Conservation (phyloP, 106 monocot species). For the Dactylorhiza incarnata region DNA sequence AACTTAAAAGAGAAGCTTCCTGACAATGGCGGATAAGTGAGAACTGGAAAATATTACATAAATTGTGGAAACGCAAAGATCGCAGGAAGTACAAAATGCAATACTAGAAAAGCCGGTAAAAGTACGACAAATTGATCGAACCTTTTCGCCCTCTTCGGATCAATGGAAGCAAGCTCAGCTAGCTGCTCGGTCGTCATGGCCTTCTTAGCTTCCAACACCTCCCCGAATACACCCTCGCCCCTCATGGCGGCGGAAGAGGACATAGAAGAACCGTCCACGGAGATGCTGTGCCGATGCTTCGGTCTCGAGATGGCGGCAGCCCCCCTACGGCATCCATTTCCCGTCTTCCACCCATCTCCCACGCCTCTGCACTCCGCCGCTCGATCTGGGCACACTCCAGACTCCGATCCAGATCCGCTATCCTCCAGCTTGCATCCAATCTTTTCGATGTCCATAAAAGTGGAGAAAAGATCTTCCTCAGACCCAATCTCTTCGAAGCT, state of each 20-base stretch:
- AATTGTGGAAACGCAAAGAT: background rate
- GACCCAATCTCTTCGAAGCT: conserved; percentile 33
- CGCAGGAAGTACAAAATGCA: too few species aligned
- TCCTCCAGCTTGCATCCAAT: conserved; percentile 32
- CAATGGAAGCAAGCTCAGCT: conserved; percentile 42
- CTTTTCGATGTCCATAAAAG: conserved; percentile 60
- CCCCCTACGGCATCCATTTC: conserved; percentile 4
- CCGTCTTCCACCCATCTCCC: conserved; percentile 1
- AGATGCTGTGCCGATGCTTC: conserved; percentile 53
- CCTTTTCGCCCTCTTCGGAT: conserved; percentile 64
- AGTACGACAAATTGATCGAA: background rate
- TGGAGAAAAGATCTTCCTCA: conserved; percentile 42
- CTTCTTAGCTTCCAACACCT: conserved; percentile 65
- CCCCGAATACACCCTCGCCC: conserved; percentile 31
- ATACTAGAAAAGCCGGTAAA: too few species aligned
- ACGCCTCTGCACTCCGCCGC: background rate
- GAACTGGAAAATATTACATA: background rate
- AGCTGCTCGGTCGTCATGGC: conserved; percentile 64
- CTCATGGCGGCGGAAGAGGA: conserved; percentile 8
- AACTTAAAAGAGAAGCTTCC: too few species aligned
- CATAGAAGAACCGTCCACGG: conserved; percentile 39
- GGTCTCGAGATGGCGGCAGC: conserved; percentile 4
- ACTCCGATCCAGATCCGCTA: conserved; percentile 31
- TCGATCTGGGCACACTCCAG: conserved; percentile 5
- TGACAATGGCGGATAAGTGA: background rate